Evolutionary conservation across 1,139 yeast genomes (phyloP).

Genomic region (Yamadazyma spencermartinsiae): DNA sequence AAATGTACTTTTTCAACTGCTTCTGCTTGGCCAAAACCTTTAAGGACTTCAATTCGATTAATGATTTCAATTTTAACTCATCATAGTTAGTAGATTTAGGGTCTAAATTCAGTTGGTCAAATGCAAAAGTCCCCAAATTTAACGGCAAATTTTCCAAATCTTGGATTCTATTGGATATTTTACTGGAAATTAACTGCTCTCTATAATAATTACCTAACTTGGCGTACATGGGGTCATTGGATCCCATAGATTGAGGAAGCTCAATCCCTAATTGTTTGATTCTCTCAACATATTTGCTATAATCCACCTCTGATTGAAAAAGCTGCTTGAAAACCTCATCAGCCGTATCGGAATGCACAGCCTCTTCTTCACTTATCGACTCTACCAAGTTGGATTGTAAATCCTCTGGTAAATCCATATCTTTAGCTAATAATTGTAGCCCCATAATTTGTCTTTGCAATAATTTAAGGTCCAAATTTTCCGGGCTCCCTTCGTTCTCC

Average conservation of each 20-base stretch:
- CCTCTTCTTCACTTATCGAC: constrained; percentile 6
- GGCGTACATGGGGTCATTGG: constrained; percentile 23
- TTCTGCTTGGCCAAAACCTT: constrained; percentile 83
- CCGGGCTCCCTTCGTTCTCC: constrained; percentile 8
- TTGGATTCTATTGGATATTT: constrained; percentile 66
- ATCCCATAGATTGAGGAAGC: constrained; percentile 20
- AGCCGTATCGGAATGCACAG: constrained; percentile 4
- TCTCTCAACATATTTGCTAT: constrained; percentile 26
- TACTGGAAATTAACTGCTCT: constrained; percentile 54
- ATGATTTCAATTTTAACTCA: constrained; percentile 59
- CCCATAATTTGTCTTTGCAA: constrained; percentile 72
- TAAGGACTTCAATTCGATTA: constrained; percentile 81
- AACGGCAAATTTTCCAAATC: constrained; percentile 80
- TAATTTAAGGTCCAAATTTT: constrained; percentile 45
- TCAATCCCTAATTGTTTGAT: constrained; percentile 33
- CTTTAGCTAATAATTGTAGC: constrained; percentile 73
- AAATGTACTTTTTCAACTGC: constrained; percentile 71
- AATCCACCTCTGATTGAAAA: constrained; percentile 13
- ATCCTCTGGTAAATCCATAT: constrained; percentile 68
- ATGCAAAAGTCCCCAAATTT: constrained; percentile 66
- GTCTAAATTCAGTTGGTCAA: constrained; percentile 23
- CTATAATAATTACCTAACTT: constrained; percentile 40
- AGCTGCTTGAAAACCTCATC: constrained; percentile 15
- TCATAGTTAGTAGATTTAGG: constrained; percentile 28
- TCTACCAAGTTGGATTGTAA: constrained; percentile 27